Conservation (phyloP, 2,329 filamentous ascomycete species). For the Fusarium pilosicola region DNA sequence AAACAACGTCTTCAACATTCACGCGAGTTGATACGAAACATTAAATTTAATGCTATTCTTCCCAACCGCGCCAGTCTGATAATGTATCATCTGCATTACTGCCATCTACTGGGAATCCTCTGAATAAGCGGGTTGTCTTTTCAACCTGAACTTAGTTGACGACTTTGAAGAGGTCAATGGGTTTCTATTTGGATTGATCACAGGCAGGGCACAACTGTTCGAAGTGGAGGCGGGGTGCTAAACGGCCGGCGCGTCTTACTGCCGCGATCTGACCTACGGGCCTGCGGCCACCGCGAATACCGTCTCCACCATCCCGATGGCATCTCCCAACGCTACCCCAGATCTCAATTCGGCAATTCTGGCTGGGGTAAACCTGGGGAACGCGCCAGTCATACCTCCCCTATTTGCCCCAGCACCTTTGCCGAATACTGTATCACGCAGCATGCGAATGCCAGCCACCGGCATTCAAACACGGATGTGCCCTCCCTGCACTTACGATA, state of each 20-base stretch:
- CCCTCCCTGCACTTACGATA: not conserved
- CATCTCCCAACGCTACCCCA: not conserved
- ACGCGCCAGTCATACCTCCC: not conserved
- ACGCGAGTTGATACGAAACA: too few relatives aligned
- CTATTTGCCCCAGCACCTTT: not conserved
- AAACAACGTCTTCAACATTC: rapidly evolving
- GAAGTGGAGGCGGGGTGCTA: not conserved
- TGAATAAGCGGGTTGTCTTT: not conserved
- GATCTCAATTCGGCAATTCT: not conserved
- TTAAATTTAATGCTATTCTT: too few relatives aligned
- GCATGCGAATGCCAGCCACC: not conserved
- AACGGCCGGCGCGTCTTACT: not conserved
- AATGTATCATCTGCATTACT: not conserved
- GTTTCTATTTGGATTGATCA: rapidly evolving
- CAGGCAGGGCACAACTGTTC: not conserved
- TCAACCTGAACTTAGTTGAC: rapidly evolving
- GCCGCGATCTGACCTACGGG: not conserved
- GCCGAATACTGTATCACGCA: not conserved
- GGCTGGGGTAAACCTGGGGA: not conserved
- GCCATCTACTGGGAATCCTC: not conserved
- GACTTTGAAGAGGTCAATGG: rapidly evolving
- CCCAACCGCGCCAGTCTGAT: too few relatives aligned
- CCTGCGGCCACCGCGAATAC: not conserved
- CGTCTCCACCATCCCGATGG: not conserved
- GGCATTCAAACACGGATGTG: not conserved